phyloP scores from a whole-genome alignment of 2,329 filamentous ascomycete genomes.

The Zymoseptoria tritici region DNA sequence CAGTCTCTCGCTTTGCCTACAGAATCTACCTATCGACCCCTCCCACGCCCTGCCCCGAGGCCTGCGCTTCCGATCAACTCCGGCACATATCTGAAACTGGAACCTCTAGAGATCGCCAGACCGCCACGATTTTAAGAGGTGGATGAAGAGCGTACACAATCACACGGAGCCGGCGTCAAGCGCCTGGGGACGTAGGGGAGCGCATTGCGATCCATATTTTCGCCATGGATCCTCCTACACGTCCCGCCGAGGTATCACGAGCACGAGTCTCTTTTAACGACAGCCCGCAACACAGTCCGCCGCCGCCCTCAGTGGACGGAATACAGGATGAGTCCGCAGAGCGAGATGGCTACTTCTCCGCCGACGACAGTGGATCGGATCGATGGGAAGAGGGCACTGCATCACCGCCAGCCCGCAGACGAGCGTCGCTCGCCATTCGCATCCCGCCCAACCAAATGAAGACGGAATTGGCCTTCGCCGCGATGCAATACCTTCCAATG shows the following conservation, averaged over 20 bases:
- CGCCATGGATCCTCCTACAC: neutral
- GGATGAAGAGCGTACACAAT: neutral
- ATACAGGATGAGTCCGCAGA: neutral
- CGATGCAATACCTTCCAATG: constrained; percentile 66
- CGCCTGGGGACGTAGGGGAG: neutral
- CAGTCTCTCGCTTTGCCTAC: neutral
- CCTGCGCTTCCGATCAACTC: neutral
- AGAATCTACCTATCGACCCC: neutral
- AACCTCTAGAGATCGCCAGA: neutral
- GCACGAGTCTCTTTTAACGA: constrained; percentile 8
- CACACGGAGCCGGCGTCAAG: neutral
- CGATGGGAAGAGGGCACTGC: neutral
- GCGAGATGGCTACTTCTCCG: constrained; percentile 26
- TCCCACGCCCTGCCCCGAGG: neutral
- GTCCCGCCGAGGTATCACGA: neutral
- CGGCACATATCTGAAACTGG: neutral
- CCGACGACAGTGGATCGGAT: constrained; percentile 13
- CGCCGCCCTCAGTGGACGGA: neutral
- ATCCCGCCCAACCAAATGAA: constrained; percentile 27
- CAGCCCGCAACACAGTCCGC: neutral
- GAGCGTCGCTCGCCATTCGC: constrained; percentile 26
- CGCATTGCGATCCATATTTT: neutral
- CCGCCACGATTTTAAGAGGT: neutral
- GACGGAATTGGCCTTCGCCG: constrained; percentile 50
- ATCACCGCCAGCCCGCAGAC: constrained; percentile 10